Base-by-base conservation (phyloP, 2,329 filamentous ascomycete genomes). In the Xylariaceae sp. region DNA sequence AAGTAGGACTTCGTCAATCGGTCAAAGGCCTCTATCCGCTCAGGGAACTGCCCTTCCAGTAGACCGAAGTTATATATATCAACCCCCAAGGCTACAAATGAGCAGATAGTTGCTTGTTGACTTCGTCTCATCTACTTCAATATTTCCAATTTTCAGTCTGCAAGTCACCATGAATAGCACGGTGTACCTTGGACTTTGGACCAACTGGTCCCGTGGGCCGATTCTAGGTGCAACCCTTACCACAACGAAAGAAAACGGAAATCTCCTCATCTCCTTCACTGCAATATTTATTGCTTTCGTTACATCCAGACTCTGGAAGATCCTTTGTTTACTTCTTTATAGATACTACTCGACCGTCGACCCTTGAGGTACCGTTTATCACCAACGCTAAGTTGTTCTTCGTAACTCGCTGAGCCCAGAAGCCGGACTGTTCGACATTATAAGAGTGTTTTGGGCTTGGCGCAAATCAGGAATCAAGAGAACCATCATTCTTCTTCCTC, bases 131-230 rank as follows among this genome's bases (percentile, higher is more conserved):
- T n/a, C n/a, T n/a, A n/a, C n/a, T n/a, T n/a, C n/a, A n/a, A n/a
- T n/a, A n/a, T n/a, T n/a, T n/a, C n/a, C n/a, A n/a, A n/a, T n/a
- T n/a, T n/a, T n/a, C n/a, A n/a, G n/a, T n/a, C n/a, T n/a, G n/a
- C n/a, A 29, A 29, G n/a, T 16, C 33, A n/a, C n/a, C 16, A 17
- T 36, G 12, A 16, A 36, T 17, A 16, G n/a, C 5, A 36, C 7
- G 16, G 46, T 50, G 3, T 17, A 45, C 28, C 37, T 40, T 16
- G 46, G 46, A 4, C 19, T 19, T n/a, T 50, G 46, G 46, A 50
- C 46, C 4, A 50, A 50, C 16, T 50, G 46, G 46, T 50, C 46
- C 3, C 46, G 46, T 5, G 46, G 46, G 19, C 11, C 12, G n/a
- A 21, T 50, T 6, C 34, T 50, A 4, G 46, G 46, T 17, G 4